Conservation (phyloP, 2,329 filamentous ascomycete species). For the Lasiodiplodia hormozganensis region DNA sequence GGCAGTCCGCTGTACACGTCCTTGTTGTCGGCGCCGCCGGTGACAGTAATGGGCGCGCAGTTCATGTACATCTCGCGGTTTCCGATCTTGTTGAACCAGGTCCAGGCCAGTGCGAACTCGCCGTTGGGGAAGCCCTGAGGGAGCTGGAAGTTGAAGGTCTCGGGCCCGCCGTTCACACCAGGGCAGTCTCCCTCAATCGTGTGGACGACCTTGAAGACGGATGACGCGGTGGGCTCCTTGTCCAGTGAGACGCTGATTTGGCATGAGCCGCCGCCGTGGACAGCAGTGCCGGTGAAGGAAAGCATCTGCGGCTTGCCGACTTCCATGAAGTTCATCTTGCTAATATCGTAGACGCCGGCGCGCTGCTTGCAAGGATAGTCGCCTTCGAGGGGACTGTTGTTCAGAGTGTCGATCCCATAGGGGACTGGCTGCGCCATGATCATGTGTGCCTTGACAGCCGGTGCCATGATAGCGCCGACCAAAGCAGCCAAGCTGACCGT, state of each 20-base stretch:
- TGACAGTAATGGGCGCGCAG: conserved; percentile 77
- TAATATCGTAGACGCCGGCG: conserved; percentile 53
- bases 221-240: conserved; percentile 67
- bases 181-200: conserved; percentile 88
- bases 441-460: conserved; percentile 76
- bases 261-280: conserved; percentile 90
- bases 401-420: conserved; percentile 56
- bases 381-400: conserved; percentile 73
- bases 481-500: conserved; percentile 31
- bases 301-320: conserved; percentile 69
- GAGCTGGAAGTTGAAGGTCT: conserved; percentile 73
- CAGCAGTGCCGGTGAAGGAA: conserved; percentile 73
- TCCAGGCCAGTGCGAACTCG: conserved; percentile 81
- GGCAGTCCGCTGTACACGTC: conserved; percentile 68
- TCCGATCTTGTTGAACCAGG: conserved; percentile 79
- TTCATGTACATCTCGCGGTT: conserved; percentile 82
- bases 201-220: conserved; percentile 86
- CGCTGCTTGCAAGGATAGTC: conserved; percentile 85
- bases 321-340: conserved; percentile 64
- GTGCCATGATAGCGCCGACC: conserved; percentile 56
- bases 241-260: conserved; percentile 85
- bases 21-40: conserved; percentile 50
- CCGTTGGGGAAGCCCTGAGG: conserved; percentile 77
- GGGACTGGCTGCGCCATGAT: conserved; percentile 73
- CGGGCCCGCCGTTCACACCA: conserved; percentile 65